Percentiles rank a stretch among this genome's conserved stretches.
These are phyloP conservation scores for Macrophomina phaseolina DNA, from an alignment of 2,329 filamentous ascomycete genomes.

Conservation along the genomic window DNA sequence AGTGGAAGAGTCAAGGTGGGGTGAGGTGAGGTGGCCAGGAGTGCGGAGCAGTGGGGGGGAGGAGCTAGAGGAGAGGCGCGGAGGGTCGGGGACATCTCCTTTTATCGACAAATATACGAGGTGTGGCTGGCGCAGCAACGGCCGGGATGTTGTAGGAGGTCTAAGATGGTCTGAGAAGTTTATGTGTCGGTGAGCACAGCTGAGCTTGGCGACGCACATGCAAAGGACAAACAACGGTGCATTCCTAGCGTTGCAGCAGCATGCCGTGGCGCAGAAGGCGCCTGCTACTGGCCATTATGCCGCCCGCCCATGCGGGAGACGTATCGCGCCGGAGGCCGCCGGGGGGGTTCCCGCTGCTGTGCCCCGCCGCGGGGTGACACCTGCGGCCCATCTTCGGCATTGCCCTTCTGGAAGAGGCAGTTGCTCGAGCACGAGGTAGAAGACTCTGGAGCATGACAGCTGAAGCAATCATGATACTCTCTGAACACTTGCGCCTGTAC, in stretches of 20 bases:
- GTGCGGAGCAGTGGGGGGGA: background rate
- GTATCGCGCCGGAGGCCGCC: constrained; percentile 16
- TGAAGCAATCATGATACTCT: too few species aligned
- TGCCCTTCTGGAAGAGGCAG: background rate
- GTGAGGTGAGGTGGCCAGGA: background rate
- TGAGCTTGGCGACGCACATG: background rate
- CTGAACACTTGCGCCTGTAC: too few species aligned
- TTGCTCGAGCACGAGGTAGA: background rate
- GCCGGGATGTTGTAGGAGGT: background rate
- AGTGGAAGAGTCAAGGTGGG: background rate
- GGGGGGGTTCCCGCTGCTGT: background rate
- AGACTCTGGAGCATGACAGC: too few species aligned
- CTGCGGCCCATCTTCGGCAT: background rate
- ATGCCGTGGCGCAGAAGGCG: constrained; percentile 9
- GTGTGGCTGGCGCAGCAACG: background rate
- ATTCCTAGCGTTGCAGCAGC: background rate
- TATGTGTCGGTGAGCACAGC: constrained; percentile 12
- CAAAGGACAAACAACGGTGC: background rate
- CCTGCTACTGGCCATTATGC: background rate
- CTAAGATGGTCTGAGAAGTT: constrained; percentile 23
- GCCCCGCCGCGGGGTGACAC: constrained; percentile 11
- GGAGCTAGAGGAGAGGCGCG: background rate
- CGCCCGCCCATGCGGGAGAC: background rate
- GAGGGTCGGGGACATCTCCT: background rate
- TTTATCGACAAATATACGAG: constrained; percentile 5